Conservation (phyloP, 192 early-diverging fungal species). For the Gigaspora rosea region DNA sequence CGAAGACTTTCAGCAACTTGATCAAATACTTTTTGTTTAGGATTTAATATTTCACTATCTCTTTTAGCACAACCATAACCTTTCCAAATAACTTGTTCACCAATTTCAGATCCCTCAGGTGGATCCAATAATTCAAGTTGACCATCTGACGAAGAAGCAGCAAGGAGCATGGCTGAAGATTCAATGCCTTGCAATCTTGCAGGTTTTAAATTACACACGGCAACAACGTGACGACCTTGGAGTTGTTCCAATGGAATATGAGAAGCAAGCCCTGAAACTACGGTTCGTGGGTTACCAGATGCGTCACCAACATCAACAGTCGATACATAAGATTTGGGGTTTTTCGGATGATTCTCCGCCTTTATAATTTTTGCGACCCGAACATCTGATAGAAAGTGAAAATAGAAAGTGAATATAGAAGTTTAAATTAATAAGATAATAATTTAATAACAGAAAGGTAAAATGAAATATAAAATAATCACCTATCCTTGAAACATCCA, state of each 20-base stretch:
- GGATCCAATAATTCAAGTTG: conserved; percentile 60
- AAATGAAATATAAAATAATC: too few relatives aligned
- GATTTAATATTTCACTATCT: conserved; percentile 57
- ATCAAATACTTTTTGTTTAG: conserved; percentile 67
- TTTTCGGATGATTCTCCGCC: conserved; percentile 54
- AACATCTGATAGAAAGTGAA: conserved; percentile 53
- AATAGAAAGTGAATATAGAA: too few relatives aligned
- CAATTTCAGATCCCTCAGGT: conserved; percentile 50
- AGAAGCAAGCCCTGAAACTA: conserved; percentile 63
- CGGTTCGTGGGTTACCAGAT: conserved; percentile 55
- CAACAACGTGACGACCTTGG: conserved; percentile 55
- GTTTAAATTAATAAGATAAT: neutral
- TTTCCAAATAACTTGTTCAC: conserved; percentile 57
- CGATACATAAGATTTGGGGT: conserved; percentile 57
- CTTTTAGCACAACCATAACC: conserved; percentile 46
- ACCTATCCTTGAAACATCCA: conserved; percentile 27
- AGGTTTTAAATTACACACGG: conserved; percentile 64
- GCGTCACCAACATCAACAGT: conserved; percentile 60
- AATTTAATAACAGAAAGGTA: too few relatives aligned
- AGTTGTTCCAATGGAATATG: conserved; percentile 58
- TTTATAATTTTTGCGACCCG: conserved; percentile 63
- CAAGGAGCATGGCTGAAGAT: conserved; percentile 65
- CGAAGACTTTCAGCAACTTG: conserved; percentile 56
- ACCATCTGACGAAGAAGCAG: conserved; percentile 58
- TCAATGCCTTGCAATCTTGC: conserved; percentile 59